Base-by-base conservation (phyloP, 1,284 basidiomycete genomes). In the Ganoderma sinense region DNA sequence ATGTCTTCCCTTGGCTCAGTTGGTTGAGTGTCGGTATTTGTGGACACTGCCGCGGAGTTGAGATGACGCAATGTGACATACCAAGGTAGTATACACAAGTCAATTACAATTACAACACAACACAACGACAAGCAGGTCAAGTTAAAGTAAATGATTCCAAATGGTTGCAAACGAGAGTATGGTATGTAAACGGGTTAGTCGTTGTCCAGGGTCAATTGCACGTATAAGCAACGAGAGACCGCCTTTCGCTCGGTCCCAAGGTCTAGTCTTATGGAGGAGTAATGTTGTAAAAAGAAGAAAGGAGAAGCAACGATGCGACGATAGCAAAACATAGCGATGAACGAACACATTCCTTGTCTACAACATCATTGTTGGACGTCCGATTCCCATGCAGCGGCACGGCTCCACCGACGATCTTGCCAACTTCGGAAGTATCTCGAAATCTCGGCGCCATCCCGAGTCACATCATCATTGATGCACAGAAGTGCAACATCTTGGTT, bases 381-480 rank as follows among this genome's bases (percentile, higher is more conserved):
- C 29, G 29, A 31, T 33, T 56, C 53, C 53, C 53, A 56, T 56
- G 53, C 53, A 31, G 53, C 53, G 20, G 53, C 53, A 31, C 31
- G 53, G 31, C 31, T 56, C 53, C 53, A 56, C 20, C 53, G 29
- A 18, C 53, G 11, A 33, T 56, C 53, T 33, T 56, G 53, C 53
- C 53, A 56, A 16, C 53, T 29, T 56, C 53, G 53, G 53, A 56
- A 73, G 58, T 72, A 45, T 40, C 43, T 55, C 26, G 65, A 66
- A n/a, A 78, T 75, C 51, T 68, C 55, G n/a, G 67, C 69, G 41
- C 74, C 67, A 43, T 75, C 75, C n/a, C 58, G 58, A 1, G 64
- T 67, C 20, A 80, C 67, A 56, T 80, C 79, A 64, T 80, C 79
- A 70, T 79, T 79, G 41, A 79, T 70, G 64, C 78, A 80, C 23